These are phyloP conservation scores for Acorus calamus DNA, from an alignment of 106 monocot species.

Conservation along the genomic window DNA sequence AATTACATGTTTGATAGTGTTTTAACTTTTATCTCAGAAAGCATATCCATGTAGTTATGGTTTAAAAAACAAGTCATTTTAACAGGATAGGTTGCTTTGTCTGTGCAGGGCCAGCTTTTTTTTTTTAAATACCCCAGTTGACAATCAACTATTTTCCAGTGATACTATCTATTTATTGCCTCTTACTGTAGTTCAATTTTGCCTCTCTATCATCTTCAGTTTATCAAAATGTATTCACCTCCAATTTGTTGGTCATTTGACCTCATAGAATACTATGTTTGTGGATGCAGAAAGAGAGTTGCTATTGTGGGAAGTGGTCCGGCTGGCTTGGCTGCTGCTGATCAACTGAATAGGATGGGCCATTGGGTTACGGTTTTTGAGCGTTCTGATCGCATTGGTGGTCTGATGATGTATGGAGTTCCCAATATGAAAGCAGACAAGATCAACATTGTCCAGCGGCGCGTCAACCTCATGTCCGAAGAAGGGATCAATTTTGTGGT, in stretches of 20 bases:
- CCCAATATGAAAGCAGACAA: slow-evolving; percentile 99
- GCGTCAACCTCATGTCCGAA: slow-evolving; percentile 78
- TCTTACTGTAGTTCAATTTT: no score
- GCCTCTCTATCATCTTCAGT: no score
- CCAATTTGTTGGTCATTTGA: no score
- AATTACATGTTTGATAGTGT: no score
- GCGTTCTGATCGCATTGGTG: slow-evolving; percentile 92
- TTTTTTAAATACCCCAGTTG: neutral
- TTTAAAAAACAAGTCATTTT: no score
- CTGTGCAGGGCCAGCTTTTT: neutral
- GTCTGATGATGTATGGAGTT: slow-evolving; percentile 99
- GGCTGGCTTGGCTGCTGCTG: slow-evolving; percentile 90
- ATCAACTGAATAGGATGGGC: slow-evolving; percentile 98
- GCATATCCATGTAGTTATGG: no score
- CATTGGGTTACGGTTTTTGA: slow-evolving; percentile 88
- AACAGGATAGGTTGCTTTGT: no score
- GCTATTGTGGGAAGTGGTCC: slow-evolving; percentile 93
- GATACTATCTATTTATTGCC: no score
- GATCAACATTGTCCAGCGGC: slow-evolving; percentile 78
- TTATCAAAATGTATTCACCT: no score
- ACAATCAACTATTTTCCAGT: no score
- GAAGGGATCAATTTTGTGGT: slow-evolving; percentile 93
- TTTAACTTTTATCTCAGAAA: no score
- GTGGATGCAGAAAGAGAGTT: slow-evolving; percentile 63
- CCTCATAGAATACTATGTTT: neutral